Evolutionary conservation across 805 yeast species (phyloP), one percentile per base, ranked within the genome.

Genomic region (Teunomyces pallodes): DNA sequence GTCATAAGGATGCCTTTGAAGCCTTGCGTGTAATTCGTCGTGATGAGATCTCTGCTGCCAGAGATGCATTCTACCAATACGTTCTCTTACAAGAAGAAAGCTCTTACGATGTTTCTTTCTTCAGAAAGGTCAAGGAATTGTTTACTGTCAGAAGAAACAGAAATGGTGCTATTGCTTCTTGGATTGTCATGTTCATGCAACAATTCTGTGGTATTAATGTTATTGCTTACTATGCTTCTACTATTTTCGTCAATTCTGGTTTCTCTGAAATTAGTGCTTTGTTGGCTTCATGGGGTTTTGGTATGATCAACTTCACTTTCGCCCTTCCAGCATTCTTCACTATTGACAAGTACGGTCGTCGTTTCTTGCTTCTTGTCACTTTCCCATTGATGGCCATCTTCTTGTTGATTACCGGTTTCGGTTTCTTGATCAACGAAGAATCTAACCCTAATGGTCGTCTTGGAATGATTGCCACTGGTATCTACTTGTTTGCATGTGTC

Each of bases 161-260:
- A 69, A 86, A 89, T 61, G 95, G 94, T 46, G 82, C 88, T 7
- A 57, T 85, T 49, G 96, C 88, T 48, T 82, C 95, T 3, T 85
- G 86, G 79, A 77, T 88, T 54, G 89, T 84, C 51, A 89, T 90
- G 82, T 86, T 88, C 61, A 85, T 86, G 89, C 96, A 89, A 71
- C 96, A 89, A 65, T 86, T 88, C 70, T 89, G 96, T 69, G 96
- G 96, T 57, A 81, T 89, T 64, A 89, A 89, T 60, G 92, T 88
- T 46, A 87, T 89, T 67, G 92, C 95, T 13, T 86, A 87, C 68
- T 89, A 87, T 66, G 85, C 92, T 1, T 84, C 94, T 0, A 75
- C 86, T 9, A 88, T 89, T 49, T 89, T 89, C 68, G 65, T 76
- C 16, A 76, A 83, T 47, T 81, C 90, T 16, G 86, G 86, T 40